These are phyloP conservation scores for Polygonum maritimum DNA, from an alignment of 148 eudicot species.

Conservation along the genomic window DNA sequence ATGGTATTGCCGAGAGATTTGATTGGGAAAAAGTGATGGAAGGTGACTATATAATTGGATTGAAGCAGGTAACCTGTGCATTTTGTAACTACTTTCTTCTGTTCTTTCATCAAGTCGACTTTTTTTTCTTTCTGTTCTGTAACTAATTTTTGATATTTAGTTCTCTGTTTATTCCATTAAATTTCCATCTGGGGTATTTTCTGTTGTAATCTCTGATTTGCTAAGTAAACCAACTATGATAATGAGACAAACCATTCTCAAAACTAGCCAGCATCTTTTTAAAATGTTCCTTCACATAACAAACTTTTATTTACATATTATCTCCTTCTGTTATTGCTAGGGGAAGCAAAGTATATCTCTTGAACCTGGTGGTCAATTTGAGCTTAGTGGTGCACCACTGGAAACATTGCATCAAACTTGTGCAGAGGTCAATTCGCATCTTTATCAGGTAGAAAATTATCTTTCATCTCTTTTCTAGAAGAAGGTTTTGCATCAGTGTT, in stretches of 20 bases:
- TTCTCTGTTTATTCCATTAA: background rate
- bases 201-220: background rate
- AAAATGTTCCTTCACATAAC: background rate
- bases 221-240: background rate
- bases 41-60: slow-evolving; percentile 91
- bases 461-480: background rate
- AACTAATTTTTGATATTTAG: background rate
- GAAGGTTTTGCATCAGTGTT: background rate
- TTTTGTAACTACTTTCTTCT: background rate
- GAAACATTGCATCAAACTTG: slow-evolving; percentile 99
- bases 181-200: background rate
- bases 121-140: background rate
- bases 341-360: slow-evolving; percentile 91
- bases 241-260: background rate
- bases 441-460: slow-evolving; percentile 64
- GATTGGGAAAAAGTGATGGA: slow-evolving; percentile 97
- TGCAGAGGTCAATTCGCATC: slow-evolving; percentile 96
- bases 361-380: slow-evolving; percentile 99
- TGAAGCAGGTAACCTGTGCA: slow-evolving; percentile 59
- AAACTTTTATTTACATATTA: background rate
- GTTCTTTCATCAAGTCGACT: no score
- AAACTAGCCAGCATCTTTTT: background rate
- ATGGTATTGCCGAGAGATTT: slow-evolving; percentile 91
- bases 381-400: slow-evolving; percentile 98
- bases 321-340: slow-evolving; percentile 23